Evolutionary conservation across 1,139 yeast genomes (phyloP), one percentile per base, ranked within the genome.

Genomic region (Pichia sp.): DNA sequence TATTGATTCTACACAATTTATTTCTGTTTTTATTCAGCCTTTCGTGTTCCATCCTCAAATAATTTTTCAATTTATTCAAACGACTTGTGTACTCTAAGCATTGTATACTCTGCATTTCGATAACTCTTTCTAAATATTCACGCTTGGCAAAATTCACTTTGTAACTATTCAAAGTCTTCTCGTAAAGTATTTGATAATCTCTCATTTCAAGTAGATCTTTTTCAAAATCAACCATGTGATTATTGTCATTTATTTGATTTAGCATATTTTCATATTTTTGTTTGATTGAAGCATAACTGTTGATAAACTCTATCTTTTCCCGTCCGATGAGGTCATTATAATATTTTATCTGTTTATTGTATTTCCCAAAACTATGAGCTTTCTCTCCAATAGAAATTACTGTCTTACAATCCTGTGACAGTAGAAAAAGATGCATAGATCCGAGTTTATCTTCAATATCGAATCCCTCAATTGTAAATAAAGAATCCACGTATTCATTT

Each of bases 41-140:
- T 31, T 42, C 46, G 3, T 36, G 38, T 33, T 48, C 49, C 46
- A 46, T 44, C 16, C 38, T 42, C 28, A 66, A 55, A 44, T 63
- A 63, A 26, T 52, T 52, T 45, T 66, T 67, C 33, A 65, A 49
- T 40, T 58, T 64, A 5, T 56, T 54, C 45, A 67, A 49, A 38
- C 65, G 56, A 3, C 48, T 48, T 16, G 60, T 49, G 42, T 64
- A 48, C 4, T 55, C 57, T 3, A 56, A 48, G 43, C 56, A 55
- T 29, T 63, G 55, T 3, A 57, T 52, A 33, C 60, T 53, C 45
- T 60, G 58, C 3, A 55, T 46, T 36, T 56, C 59, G 11, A 52
- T 33, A 2, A 56, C 41, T 29, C 59, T 61, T 6, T 55, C 51
- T 23, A 58, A 45, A 42, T 54, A 64, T 5, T 48, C 48, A 11